phyloP scores from a whole-genome alignment of 2,329 filamentous ascomycete genomes.

The Arthrobotrys megalospora region DNA sequence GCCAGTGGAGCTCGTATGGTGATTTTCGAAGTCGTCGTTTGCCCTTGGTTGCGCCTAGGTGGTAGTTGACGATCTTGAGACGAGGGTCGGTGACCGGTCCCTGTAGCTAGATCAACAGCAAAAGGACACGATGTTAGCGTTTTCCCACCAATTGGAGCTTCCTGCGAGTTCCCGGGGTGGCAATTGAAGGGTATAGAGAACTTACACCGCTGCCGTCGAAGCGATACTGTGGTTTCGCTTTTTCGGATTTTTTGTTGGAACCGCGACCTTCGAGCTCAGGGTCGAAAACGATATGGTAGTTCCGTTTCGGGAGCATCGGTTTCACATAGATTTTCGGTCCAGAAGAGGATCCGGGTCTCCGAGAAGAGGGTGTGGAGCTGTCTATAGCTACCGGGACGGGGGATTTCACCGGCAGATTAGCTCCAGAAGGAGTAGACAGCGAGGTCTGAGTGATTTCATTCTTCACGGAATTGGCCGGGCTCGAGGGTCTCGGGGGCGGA shows the following conservation, averaged over 20 bases:
- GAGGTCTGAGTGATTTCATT: constrained; percentile 34
- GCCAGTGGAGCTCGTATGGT: constrained; percentile 85
- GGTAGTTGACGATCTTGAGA: constrained; percentile 77
- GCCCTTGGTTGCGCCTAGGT: constrained; percentile 75
- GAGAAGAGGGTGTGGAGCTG: constrained; percentile 50
- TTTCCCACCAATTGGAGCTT: constrained; percentile 3
- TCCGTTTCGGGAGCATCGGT: constrained; percentile 71
- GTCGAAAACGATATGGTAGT: constrained; percentile 75
- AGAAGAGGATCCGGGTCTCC: constrained; percentile 35
- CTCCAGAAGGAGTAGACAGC: neutral
- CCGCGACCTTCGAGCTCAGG: constrained; percentile 75
- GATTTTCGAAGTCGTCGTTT: constrained; percentile 80
- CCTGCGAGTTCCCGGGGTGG: neutral
- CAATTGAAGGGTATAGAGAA: constrained; percentile 61
- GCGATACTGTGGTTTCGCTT: constrained; percentile 69
- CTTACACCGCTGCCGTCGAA: constrained; percentile 71
- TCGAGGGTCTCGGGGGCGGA: constrained; percentile 54
- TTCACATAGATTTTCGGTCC: constrained; percentile 64
- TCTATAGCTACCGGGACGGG: constrained; percentile 16
- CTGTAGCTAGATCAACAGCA: constrained; percentile 73
- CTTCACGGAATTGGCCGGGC: constrained; percentile 53
- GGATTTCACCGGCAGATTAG: constrained; percentile 21
- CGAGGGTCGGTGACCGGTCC: constrained; percentile 88
- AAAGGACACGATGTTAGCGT: constrained; percentile 65
- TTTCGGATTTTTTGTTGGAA: constrained; percentile 72